Base-by-base conservation (phyloP, 202 grass and related monocot species). In the Dendrocalamus latiflorus region DNA sequence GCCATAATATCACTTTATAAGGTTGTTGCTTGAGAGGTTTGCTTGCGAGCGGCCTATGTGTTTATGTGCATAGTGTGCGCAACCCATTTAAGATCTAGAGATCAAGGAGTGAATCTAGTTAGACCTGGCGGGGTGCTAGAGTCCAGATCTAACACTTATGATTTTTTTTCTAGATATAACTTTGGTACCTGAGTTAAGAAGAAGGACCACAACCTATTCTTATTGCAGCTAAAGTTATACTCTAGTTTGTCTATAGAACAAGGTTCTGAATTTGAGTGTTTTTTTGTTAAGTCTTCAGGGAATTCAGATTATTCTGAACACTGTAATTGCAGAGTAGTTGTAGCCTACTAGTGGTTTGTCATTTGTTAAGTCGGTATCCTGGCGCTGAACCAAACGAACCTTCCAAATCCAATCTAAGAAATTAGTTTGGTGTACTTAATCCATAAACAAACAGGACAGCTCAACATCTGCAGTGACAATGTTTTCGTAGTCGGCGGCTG, bases 381-480 rank as follows among this genome's bases (percentile, higher is more conserved):
- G 14, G 8, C 9, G 8, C 24, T 75, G 48, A 49, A 58, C 45
- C 77, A 8, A 18, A 22, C 43, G 83, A 89, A 86, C 28, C 82
- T 89, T 89, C 77, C 9, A 67, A 85, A 77, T 34, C 26, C 3
- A 25, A 26, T 16, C 17, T 88, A 79, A 22, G 12, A 59, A 74
- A 17, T 56, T 56, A 39, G 71, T 76, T 85, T 78, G 79, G 88
- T 90, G 79, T 74, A 90, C 83, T 74, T 65, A 71, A 86, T 4
- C 66, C 22, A 51, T 89, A 86, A 82, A 74, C 58, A 81, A 77
- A 66, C 38, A 18, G 10, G 47, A 3, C 64, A 8, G 86, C 30
- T 81, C 53, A 20, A 25, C 59, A 47, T 34, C 55, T 66, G 21
- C 28, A 37, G 33, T 18, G 53, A n/a, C n/a, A 22, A 28, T 6